phyloP scores from a whole-genome alignment of 2,329 filamentous ascomycete genomes.

The Neonectria sp. region DNA sequence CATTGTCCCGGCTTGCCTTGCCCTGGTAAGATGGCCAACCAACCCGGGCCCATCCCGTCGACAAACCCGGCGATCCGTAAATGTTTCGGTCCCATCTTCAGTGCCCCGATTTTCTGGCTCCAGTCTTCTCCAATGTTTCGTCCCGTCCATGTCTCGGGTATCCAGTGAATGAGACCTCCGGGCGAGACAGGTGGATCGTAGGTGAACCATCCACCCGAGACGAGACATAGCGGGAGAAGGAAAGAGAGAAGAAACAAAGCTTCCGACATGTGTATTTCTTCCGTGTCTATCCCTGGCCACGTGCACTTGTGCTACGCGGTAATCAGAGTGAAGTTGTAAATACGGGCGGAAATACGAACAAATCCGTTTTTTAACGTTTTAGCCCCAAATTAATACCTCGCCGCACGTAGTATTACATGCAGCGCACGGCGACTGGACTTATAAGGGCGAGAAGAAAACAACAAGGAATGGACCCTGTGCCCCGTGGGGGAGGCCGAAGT shows the following conservation, averaged over 20 bases:
- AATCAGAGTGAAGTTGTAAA: neutral
- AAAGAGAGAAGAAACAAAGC: neutral
- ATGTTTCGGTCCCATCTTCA: neutral
- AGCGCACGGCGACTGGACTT: neutral
- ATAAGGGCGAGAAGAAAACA: neutral
- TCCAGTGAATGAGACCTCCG: neutral
- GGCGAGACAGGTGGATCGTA: neutral
- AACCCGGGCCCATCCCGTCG: neutral
- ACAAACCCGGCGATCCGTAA: neutral
- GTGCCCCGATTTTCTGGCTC: neutral
- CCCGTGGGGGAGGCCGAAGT: slow-evolving; percentile 3
- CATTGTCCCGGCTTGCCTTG: neutral
- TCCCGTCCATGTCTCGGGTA: neutral
- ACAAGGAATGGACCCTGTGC: neutral
- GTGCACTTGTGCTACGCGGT: neutral
- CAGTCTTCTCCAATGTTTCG: neutral
- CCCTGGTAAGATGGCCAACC: neutral
- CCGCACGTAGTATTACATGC: neutral
- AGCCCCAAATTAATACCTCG: slow-evolving; percentile 5
- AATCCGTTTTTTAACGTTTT: neutral
- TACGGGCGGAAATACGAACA: neutral
- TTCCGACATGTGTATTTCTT: neutral
- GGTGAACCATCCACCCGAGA: neutral
- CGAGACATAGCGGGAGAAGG: neutral
- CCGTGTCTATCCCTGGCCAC: neutral